phyloP scores from a whole-genome alignment of 1,139 yeast genomes.

The Pichia sp. region DNA sequence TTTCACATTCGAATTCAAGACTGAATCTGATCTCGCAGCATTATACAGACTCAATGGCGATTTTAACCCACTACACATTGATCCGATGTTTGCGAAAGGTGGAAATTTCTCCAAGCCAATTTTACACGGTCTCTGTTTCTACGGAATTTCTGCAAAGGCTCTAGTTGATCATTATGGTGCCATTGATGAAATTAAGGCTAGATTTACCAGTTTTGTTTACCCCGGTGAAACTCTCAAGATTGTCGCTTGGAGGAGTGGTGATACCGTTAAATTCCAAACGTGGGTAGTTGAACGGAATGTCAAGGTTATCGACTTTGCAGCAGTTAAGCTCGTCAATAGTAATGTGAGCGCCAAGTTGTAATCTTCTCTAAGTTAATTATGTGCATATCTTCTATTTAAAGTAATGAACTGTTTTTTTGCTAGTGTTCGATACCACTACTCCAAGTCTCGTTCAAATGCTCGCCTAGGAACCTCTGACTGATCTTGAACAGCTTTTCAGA shows the following conservation, averaged over 20 bases:
- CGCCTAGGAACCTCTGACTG: slow-evolving; percentile 44
- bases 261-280: slow-evolving; percentile 72
- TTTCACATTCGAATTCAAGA: slow-evolving; percentile 50
- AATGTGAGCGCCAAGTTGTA: slow-evolving; percentile 25
- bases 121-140: slow-evolving; percentile 85
- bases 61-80: slow-evolving; percentile 91
- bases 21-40: slow-evolving; percentile 77
- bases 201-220: slow-evolving; percentile 88
- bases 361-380: neutral
- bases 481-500: slow-evolving; percentile 40
- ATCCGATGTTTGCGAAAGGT: slow-evolving; percentile 82
- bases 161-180: slow-evolving; percentile 76
- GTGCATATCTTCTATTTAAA: neutral
- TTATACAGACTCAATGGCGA: slow-evolving; percentile 90
- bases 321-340: slow-evolving; percentile 44
- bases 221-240: slow-evolving; percentile 93
- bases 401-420: neutral
- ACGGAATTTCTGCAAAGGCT: slow-evolving; percentile 76
- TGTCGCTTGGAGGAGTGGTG: slow-evolving; percentile 73
- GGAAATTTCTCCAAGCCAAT: slow-evolving; percentile 86
- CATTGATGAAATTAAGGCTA: slow-evolving; percentile 79
- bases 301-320: slow-evolving; percentile 83
- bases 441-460: slow-evolving; percentile 65
- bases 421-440: slow-evolving; percentile 50
- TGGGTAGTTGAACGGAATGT: slow-evolving; percentile 73